These are phyloP conservation scores for Lotus japonicus DNA, from an alignment of 306 rosid genomes.

Conservation along the genomic window DNA sequence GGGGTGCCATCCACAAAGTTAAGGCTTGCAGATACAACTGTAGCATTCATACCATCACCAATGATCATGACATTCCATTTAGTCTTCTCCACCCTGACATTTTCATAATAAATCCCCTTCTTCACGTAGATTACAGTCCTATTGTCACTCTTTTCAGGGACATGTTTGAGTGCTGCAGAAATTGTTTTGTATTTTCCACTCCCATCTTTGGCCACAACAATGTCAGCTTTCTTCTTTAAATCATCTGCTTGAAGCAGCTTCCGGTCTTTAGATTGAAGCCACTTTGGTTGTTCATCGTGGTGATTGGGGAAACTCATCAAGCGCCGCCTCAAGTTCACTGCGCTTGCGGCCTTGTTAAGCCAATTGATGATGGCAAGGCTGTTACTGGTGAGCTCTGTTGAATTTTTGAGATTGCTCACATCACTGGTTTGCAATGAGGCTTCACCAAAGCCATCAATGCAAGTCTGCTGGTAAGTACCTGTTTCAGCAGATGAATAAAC, in stretches of 20 bases:
- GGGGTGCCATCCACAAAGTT: constrained; percentile 77
- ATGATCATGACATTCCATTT: constrained; percentile 72
- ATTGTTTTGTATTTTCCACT: constrained; percentile 51
- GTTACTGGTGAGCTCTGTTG: constrained; percentile 65
- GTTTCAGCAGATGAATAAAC: no score
- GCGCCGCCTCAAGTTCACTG: constrained; percentile 30
- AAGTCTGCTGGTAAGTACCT: constrained; percentile 65
- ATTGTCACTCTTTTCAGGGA: constrained; percentile 42
- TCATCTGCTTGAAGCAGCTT: constrained; percentile 16
- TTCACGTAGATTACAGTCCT: constrained; percentile 67
- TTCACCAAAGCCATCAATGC: constrained; percentile 54
- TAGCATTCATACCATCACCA: constrained; percentile 68
- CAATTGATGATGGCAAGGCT: constrained; percentile 69
- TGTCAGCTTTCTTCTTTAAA: constrained; percentile 24
- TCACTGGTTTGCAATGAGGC: not conserved
- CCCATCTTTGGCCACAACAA: constrained; percentile 48
- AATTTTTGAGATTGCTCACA: constrained; percentile 35
- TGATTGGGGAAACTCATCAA: constrained; percentile 1
- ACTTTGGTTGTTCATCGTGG: not conserved
- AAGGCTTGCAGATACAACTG: constrained; percentile 47
- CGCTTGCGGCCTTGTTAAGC: constrained; percentile 33
- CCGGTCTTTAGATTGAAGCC: constrained; percentile 25
- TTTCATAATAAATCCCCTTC: constrained; percentile 55
- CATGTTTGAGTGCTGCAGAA: constrained; percentile 48
- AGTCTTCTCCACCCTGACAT: constrained; percentile 50